phyloP scores from a whole-genome alignment of 345 rosid species.

The Stellera chamaejasme region DNA sequence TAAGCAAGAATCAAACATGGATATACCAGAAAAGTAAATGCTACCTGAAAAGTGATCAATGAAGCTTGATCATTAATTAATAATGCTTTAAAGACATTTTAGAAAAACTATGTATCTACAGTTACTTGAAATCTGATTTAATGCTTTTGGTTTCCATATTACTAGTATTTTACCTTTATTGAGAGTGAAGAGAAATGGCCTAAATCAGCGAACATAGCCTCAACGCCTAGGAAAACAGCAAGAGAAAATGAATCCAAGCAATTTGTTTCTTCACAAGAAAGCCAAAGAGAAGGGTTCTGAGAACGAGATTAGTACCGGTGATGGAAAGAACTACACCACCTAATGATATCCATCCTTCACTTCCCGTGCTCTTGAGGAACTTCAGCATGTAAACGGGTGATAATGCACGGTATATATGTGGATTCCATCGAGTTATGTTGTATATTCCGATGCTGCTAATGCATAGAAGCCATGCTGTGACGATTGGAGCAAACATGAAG shows the following conservation, averaged over 20 bases:
- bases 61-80: neutral
- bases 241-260: slow-evolving; percentile 11
- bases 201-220: slow-evolving; percentile 76
- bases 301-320: slow-evolving; percentile 43
- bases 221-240: slow-evolving; percentile 47
- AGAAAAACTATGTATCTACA: neutral
- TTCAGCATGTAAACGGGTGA: slow-evolving; percentile 77
- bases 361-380: slow-evolving; percentile 60
- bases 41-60: slow-evolving; percentile 33
- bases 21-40: slow-evolving; percentile 62
- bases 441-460: slow-evolving; percentile 63
- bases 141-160: too few species aligned
- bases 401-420: slow-evolving; percentile 51
- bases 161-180: slow-evolving; percentile 42
- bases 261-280: slow-evolving; percentile 7
- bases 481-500: slow-evolving; percentile 72
- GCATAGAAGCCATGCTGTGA: slow-evolving; percentile 68
- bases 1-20: slow-evolving; percentile 86
- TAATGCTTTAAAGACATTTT: neutral
- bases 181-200: slow-evolving; percentile 87
- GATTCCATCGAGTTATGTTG: slow-evolving; percentile 74
- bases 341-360: slow-evolving; percentile 79
- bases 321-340: slow-evolving; percentile 87
- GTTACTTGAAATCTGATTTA: neutral
- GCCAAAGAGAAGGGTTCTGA: neutral